These are phyloP conservation scores for Penicillium psychrosexuale DNA, from an alignment of 2,329 filamentous ascomycete genomes.

Conservation along the genomic window DNA sequence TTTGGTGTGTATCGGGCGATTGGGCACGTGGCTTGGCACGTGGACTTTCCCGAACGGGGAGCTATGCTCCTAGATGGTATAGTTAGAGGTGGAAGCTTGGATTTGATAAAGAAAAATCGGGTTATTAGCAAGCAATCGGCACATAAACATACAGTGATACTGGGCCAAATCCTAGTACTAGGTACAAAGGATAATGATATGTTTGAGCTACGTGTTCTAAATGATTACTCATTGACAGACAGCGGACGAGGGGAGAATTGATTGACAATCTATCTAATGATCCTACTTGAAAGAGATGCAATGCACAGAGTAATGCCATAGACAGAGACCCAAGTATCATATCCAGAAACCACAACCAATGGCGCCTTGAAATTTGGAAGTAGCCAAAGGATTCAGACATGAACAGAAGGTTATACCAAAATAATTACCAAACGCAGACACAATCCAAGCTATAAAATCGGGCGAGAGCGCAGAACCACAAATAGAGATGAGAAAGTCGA, in stretches of 20 bases:
- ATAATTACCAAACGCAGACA: background rate
- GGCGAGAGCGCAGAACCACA: background rate
- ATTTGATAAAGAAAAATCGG: too few species aligned
- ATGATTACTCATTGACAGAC: too few species aligned
- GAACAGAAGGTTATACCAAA: background rate
- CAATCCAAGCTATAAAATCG: background rate
- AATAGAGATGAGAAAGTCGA: background rate
- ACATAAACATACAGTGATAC: too few species aligned
- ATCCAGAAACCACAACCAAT: background rate
- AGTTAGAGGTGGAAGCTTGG: too few species aligned
- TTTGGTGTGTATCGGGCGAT: background rate
- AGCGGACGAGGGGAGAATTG: background rate
- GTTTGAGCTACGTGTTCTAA: too few species aligned
- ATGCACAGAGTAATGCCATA: background rate
- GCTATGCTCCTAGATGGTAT: background rate
- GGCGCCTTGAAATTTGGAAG: background rate
- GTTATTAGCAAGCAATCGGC: too few species aligned
- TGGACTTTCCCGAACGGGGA: background rate
- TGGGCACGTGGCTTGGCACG: background rate
- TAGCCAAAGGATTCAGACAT: too few species aligned
- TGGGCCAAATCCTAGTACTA: too few species aligned
- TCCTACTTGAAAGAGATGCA: background rate
- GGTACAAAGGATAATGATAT: too few species aligned
- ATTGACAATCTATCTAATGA: conserved; percentile 1
- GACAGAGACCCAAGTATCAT: background rate